Evolutionary conservation across 106 monocot species (phyloP), one percentile per base, ranked within the genome.

Genomic region (Dendrobium officinale): DNA sequence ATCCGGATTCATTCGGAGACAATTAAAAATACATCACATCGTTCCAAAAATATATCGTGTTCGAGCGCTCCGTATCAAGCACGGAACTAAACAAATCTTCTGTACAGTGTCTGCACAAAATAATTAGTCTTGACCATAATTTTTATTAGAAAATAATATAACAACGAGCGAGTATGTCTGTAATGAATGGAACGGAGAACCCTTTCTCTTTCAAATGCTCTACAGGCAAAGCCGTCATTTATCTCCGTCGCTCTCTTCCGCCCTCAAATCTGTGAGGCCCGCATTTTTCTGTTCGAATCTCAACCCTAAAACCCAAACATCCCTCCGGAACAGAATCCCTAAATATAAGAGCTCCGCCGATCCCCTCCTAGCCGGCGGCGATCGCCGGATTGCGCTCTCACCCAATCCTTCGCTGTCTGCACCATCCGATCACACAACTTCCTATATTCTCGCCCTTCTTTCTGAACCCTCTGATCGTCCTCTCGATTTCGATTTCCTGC

Each of bases 391-490:
- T 16, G 3, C 15, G 40, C 24, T 19, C 22, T 18, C 22, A 4
- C 18, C 82, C 73, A 17, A 26, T 51, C 78, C n/a, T 40, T 22
- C 6, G 42, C 80, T 67, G 15, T 61, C 9, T 29, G 45, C 22
- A 33, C 59, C 73, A 4, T 33, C 67, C 43, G 76, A 76, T 54
- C 45, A 82, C 49, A 79, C 75, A 13, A 41, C 55, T 1, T 48
- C 75, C 75, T 81, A 68, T 4, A 79, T 84, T 48, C 75, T 84
- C n/a, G 31, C 75, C 29, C 67, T 87, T 5, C 81, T 87, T 45
- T 79, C 87, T 5, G 55, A 79, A 6, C 51, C 82, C 26, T 41
- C 79, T 26, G 51, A n/a, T 6, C 41, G 42, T 20, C 2, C 33
- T 41, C 19, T 5, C 15, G 20, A 47, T 49, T 55, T 85, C 72